Evolutionary conservation across 1,284 basidiomycete species (phyloP), one percentile per base, ranked within the genome.

Genomic region (Malassezia yamatoensis): DNA sequence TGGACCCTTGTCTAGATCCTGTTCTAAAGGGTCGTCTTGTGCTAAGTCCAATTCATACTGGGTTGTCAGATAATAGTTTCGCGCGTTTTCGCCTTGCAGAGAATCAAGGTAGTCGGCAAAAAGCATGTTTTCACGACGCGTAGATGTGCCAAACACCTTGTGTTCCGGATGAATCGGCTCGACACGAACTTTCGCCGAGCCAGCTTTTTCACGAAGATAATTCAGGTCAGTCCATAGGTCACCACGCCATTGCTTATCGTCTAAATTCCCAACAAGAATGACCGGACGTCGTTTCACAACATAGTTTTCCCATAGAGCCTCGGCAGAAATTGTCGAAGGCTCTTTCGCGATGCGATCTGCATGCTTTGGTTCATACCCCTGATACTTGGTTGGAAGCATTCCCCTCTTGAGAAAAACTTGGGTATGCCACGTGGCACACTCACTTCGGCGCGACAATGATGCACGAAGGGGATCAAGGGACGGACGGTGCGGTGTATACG

Each of bases 61-160:
- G 15, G 72, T 74, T 20, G 70, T 74, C 21, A 74, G 62, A 35
- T 74, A 74, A 59, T 62, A 70, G 16, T 65, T 61, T 5, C 66
- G 67, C 9, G 57, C 57, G 33, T 54, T 53, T 0, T 57, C 49
- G 43, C 70, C 61, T 24, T 65, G 49, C 9, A 74, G 51, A 0
- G 62, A 51, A 36, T 67, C 66, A 21, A 74, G 50, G 49, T 62
- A 72, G 20, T 63, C 48, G 9, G 46, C 41, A 44, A 72, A 66
- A 0, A 45, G 43, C 50, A 68, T 64, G 38, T 52, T 49, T 33
- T 51, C 58, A 4, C 72, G 45, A 32, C 61, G 56, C 20, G 59
- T 63, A 0, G 61, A 62, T 9, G 72, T 72, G 11, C 72, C 72
- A 50, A 74, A 74, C 29, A 63, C 63, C 10, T 59, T 24, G 13